These are phyloP conservation scores for Brassica rapa DNA, from an alignment of 345 rosid species.

Conservation along the genomic window DNA sequence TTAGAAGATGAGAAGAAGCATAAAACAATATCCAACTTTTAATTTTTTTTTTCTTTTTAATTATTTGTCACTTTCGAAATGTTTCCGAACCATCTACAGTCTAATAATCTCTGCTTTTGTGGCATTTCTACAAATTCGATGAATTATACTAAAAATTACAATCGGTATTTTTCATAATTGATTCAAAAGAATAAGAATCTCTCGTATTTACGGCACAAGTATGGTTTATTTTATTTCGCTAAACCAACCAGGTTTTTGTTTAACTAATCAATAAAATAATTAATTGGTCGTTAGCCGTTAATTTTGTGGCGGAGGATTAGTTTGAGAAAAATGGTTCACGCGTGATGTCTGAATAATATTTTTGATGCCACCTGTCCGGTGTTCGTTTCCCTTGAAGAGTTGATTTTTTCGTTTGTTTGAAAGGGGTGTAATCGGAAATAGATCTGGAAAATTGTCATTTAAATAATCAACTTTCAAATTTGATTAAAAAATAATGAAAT, in stretches of 20 bases:
- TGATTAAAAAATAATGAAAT: too few relatives aligned
- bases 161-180: not conserved
- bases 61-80: not conserved
- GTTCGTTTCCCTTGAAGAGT: not conserved
- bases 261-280: conserved; percentile 15
- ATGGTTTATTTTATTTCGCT: not conserved
- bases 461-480: too few relatives aligned
- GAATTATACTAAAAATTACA: not conserved
- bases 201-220: not conserved
- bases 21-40: not conserved
- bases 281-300: conserved; percentile 37
- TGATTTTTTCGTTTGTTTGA: not conserved
- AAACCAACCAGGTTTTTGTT: not conserved
- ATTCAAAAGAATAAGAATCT: not conserved
- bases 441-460: too few relatives aligned
- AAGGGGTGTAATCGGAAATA: not conserved
- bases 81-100: not conserved
- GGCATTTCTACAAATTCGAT: not conserved
- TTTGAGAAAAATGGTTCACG: not conserved
- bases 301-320: conserved; percentile 43
- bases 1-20: not conserved
- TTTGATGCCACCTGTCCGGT: conserved; percentile 19
- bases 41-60: not conserved
- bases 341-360: not conserved
- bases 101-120: not conserved